A percentile compares a stretch with the other conserved stretches of the same genome.
These are phyloP conservation scores for Coffea humblotiana DNA, from an alignment of 305 asterid genomes.

Conservation along the genomic window DNA sequence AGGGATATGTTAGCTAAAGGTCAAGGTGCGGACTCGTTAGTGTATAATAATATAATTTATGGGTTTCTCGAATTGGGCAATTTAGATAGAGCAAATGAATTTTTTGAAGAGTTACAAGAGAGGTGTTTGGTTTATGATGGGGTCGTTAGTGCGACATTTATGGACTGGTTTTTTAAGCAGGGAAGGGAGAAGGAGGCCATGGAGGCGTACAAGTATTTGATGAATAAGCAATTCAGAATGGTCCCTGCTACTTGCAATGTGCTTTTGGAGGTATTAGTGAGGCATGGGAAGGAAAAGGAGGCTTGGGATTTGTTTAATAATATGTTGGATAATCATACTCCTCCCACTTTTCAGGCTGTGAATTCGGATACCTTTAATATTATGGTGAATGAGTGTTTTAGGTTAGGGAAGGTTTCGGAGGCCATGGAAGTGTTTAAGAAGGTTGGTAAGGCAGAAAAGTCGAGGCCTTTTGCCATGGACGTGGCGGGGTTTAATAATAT, in stretches of 20 bases:
- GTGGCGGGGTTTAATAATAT: slow-evolving; percentile 81
- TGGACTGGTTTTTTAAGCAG: slow-evolving; percentile 89
- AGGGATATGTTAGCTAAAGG: slow-evolving; percentile 85
- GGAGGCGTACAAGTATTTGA: slow-evolving; percentile 76
- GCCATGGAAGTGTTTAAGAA: slow-evolving; percentile 76
- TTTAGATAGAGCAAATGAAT: slow-evolving; percentile 72
- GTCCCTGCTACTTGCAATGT: slow-evolving; percentile 84
- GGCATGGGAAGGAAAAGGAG: slow-evolving; percentile 71
- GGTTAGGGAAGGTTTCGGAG: slow-evolving; percentile 69
- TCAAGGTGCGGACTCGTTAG: slow-evolving; percentile 92
- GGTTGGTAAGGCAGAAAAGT: slow-evolving; percentile 68
- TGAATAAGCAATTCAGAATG: slow-evolving; percentile 60
- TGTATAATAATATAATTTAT: slow-evolving; percentile 73
- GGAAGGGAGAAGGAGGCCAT: slow-evolving; percentile 82
- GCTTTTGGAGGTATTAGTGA: slow-evolving; percentile 69
- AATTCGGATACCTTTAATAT: slow-evolving; percentile 74
- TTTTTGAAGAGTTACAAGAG: slow-evolving; percentile 85
- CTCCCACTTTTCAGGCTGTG: slow-evolving; percentile 85
- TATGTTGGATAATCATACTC: slow-evolving; percentile 94
- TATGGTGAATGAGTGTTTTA: slow-evolving; percentile 77
- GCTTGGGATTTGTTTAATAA: slow-evolving; percentile 76
- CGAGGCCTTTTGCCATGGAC: slow-evolving; percentile 89
- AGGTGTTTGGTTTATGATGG: slow-evolving; percentile 88
- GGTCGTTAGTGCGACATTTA: slow-evolving; percentile 80
- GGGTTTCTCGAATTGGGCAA: slow-evolving; percentile 73